A percentile compares a stretch with the other conserved stretches of the same genome.
phyloP scores from a whole-genome alignment of 176 grass and related monocot genomes.

The Musa acuminata region DNA sequence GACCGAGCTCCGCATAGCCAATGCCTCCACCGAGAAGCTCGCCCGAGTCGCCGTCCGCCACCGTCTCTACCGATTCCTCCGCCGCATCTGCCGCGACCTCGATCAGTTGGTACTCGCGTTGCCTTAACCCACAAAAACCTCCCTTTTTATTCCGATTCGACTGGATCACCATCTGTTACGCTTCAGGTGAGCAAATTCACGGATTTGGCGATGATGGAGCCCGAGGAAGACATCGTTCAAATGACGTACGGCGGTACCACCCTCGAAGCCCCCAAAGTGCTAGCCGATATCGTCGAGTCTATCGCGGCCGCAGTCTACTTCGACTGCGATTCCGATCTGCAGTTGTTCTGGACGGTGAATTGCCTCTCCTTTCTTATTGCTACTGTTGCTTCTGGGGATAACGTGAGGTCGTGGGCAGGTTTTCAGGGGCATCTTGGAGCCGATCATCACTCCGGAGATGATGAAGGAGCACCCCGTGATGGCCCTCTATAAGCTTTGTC shows the following conservation, averaged over 20 bases:
- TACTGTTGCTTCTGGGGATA: too few species aligned
- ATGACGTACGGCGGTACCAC: slow-evolving; percentile 39
- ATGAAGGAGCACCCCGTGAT: slow-evolving; percentile 65
- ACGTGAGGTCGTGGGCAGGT: slow-evolving; percentile 17
- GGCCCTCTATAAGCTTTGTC: slow-evolving; percentile 48
- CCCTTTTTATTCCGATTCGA: too few species aligned
- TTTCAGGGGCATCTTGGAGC: slow-evolving; percentile 55
- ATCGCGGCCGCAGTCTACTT: slow-evolving; percentile 61
- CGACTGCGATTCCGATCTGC: slow-evolving; percentile 64
- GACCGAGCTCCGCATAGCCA: slow-evolving; percentile 52
- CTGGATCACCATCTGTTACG: too few species aligned
- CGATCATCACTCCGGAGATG: slow-evolving; percentile 60
- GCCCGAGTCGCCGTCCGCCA: slow-evolving; percentile 53
- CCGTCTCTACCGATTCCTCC: slow-evolving; percentile 44
- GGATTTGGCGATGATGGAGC: slow-evolving; percentile 35
- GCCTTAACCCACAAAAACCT: too few species aligned
- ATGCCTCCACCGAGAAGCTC: slow-evolving; percentile 66
- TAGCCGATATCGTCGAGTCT: slow-evolving; percentile 69
- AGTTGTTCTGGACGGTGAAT: slow-evolving; percentile 57
- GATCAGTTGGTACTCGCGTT: slow-evolving; percentile 32
- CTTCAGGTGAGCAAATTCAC: slow-evolving; percentile 54
- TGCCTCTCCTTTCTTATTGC: background rate
- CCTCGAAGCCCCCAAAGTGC: slow-evolving; percentile 62
- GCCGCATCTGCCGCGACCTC: slow-evolving; percentile 32
- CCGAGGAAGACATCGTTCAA: slow-evolving; percentile 21